phyloP scores from a whole-genome alignment of 768 basidiomycete genomes.

The Cubamyces sp. region DNA sequence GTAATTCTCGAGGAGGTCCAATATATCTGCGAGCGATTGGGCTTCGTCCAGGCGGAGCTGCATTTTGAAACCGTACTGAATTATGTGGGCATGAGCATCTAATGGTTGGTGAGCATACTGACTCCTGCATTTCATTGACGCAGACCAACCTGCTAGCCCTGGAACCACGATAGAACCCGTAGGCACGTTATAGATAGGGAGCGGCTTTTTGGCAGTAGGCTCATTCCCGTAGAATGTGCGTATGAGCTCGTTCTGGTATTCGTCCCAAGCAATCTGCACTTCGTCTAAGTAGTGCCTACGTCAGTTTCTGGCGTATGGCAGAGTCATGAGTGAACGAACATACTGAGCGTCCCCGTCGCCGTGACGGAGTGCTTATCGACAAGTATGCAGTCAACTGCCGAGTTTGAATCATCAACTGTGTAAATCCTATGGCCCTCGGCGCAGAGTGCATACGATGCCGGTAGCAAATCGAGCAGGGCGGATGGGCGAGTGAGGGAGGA shows the following conservation, averaged over 20 bases:
- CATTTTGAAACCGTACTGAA: slow-evolving; percentile 73
- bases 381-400: slow-evolving; percentile 64
- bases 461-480: slow-evolving; percentile 12
- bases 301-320: too few relatives aligned
- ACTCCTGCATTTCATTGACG: background rate
- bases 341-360: slow-evolving; percentile 55
- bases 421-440: slow-evolving; percentile 58
- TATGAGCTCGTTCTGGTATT: slow-evolving; percentile 32
- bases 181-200: slow-evolving; percentile 29
- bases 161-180: slow-evolving; percentile 61
- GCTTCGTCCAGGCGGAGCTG: slow-evolving; percentile 66
- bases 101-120: background rate
- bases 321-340: background rate
- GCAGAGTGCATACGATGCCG: slow-evolving; percentile 60
- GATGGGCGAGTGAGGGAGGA: slow-evolving; percentile 6
- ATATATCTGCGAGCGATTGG: slow-evolving; percentile 64
- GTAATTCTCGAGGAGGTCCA: slow-evolving; percentile 61
- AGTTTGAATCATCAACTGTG: slow-evolving; percentile 61
- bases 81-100: slow-evolving; percentile 84
- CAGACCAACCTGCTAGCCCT: slow-evolving; percentile 63
- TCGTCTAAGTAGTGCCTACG: slow-evolving; percentile 10
- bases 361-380: slow-evolving; percentile 52
- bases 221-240: slow-evolving; percentile 34
- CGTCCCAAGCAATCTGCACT: slow-evolving; percentile 32
- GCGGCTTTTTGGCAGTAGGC: slow-evolving; percentile 32